phyloP scores from a whole-genome alignment of 257 asterid genomes.

The Thymus mandschuricus region DNA sequence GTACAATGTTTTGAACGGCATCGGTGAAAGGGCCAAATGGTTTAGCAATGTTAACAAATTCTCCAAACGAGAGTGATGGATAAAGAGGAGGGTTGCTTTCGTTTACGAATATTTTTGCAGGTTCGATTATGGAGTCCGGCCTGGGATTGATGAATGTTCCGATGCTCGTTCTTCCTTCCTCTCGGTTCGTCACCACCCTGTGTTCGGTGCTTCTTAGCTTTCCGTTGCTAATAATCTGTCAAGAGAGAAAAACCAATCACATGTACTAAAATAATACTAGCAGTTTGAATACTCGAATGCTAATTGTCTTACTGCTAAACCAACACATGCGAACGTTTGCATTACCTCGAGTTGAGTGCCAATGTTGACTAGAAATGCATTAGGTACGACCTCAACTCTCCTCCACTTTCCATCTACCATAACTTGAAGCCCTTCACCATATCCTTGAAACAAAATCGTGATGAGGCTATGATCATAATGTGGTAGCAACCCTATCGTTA shows the following conservation, averaged over 20 bases:
- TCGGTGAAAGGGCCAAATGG: conserved; percentile 50
- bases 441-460: conserved; percentile 50
- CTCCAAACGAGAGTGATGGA: conserved; percentile 41
- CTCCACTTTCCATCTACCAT: conserved; percentile 58
- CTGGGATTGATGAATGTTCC: conserved; percentile 54
- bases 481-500: conserved; percentile 49
- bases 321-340: too few relatives aligned
- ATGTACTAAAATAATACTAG: too few relatives aligned
- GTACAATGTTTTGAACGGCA: conserved; percentile 30
- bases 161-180: conserved; percentile 42
- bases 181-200: conserved; percentile 51
- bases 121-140: conserved; percentile 46
- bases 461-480: conserved; percentile 65
- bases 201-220: conserved; percentile 48
- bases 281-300: too few relatives aligned
- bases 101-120: conserved; percentile 41
- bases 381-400: conserved; percentile 50
- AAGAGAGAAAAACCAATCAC: neutral
- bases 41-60: conserved; percentile 42
- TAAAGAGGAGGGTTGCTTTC: conserved; percentile 55
- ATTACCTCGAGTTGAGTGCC: conserved; percentile 64
- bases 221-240: conserved; percentile 55
- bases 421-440: conserved; percentile 58
- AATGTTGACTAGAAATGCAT: conserved; percentile 57
- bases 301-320: too few relatives aligned